Base-by-base conservation (phyloP, 2,329 filamentous ascomycete genomes). In the Escovopsis weberi region DNA sequence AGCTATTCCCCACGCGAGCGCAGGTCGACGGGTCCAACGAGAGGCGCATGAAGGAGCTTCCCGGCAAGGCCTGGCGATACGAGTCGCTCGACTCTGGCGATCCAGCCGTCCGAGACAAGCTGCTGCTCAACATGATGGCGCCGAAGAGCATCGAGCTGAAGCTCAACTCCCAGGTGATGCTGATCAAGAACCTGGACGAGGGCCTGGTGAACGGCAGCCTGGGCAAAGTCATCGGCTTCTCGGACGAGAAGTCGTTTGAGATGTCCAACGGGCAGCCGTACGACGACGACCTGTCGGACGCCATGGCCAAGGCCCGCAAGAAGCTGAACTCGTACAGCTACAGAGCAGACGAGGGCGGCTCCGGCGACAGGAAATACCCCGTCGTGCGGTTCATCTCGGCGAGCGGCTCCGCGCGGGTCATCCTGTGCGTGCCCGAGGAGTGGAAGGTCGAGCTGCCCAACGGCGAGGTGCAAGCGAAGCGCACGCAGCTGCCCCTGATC, bases 111-210 rank as follows among this genome's bases (percentile, higher is more conserved):
- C 80, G 85, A 30, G 86, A 94, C 38, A 88, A 79, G 55, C 62
- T 96, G 1, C 68, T 98, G 6, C 62, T 74, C 6, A 94, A 89
- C 55, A 94, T 93, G 76, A 95, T 98, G 84, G 88, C 91, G 0
- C 88, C 91, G 0, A 81, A 82, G 52, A 57, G 63, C 0, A 75
- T 98, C 18, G 77, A 83, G 32, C 65, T 98, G 28, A 96, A 95
- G 60, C 81, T 91, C 48, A 85, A 87, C 9, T 85, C 91, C 0
- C 93, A 98, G 58, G 93, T 98, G 37, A 98, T 98, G 91, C 69
- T 98, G n/a, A 95, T 98, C 69, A 98, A 98, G 62, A 98, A 98
- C 53, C 81, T 96, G 64, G 91, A 98, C 55, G 86, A 94, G 34
- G 80, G 77, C 0, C 72, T 98, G 0, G 91, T 96, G 51, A 98